phyloP scores from a whole-genome alignment of 116 monocot species.

The Cymodocea nodosa region DNA sequence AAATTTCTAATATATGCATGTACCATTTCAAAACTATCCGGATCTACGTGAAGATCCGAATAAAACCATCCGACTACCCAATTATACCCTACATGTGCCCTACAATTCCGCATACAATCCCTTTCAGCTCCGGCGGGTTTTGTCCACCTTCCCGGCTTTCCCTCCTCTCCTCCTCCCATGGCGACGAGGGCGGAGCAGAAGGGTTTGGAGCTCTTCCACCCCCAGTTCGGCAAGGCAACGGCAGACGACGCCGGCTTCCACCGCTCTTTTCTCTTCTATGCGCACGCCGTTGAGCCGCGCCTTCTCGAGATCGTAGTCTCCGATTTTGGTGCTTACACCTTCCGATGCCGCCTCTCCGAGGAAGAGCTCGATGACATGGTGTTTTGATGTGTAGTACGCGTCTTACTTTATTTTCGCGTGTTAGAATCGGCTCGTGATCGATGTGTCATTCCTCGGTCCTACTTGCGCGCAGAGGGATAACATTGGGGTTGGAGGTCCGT shows the following conservation, averaged over 20 bases:
- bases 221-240: constrained; percentile 11
- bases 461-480: constrained; percentile 59
- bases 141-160: too few species aligned
- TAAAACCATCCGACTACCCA: too few species aligned
- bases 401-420: too few species aligned
- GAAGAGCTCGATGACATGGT: constrained; percentile 18
- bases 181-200: constrained; percentile 6
- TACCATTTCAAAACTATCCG: too few species aligned
- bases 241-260: not conserved
- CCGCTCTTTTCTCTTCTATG: constrained; percentile 14
- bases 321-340: constrained; percentile 12
- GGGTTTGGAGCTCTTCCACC: constrained; percentile 8
- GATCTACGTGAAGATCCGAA: too few species aligned
- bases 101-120: too few species aligned
- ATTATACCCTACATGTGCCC: too few species aligned
- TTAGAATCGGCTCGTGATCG: not conserved
- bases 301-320: constrained; percentile 16
- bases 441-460: not conserved
- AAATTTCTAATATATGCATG: too few species aligned
- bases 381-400: too few species aligned
- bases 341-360: constrained; percentile 11
- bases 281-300: constrained; percentile 9
- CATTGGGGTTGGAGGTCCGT: constrained; percentile 61
- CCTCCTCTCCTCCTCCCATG: not conserved
- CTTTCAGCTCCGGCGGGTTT: too few species aligned